Base-by-base conservation (phyloP, 345 rosid genomes). In the Dovyalis caffra region DNA sequence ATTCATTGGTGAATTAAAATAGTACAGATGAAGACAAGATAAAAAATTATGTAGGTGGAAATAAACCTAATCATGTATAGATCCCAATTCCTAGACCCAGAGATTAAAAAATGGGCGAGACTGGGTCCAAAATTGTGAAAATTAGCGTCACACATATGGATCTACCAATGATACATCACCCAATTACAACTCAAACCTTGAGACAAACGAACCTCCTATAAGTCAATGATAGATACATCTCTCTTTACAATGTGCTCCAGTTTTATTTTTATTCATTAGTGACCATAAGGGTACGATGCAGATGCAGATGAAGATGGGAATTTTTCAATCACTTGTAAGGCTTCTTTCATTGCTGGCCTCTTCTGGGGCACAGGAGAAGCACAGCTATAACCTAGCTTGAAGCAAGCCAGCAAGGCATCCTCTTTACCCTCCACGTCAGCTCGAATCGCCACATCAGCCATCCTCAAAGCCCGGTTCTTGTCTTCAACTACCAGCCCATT, bases 311-410 rank as follows among this genome's bases (percentile, higher is more conserved):
- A 68, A 26, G 75, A 45, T 8, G 97, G 88, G 57, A 93, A 63
- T 76, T 88, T 93, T 31, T 93, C 99, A 4, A 95, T 85, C 37
- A 89, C 85, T 78, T 91, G 97, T 0, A 90, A 71, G 20, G 80
- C 93, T 72, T 95, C 97, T 84, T 90, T 95, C 86, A 95, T 90
- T 14, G 83, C 15, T 2, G 98, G 99, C 80, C 99, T 95, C 87
- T 85, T 91, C 29, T 91, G 98, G 18, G 98, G 89, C 32, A 88
- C 25, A 6, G 92, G 97, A 31, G 93, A 91, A 29, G 97, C 96
- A 82, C 99, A 95, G 69, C 86, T 87, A 66, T 82, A 84, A 29
- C 96, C 99, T 71, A 90, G 76, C 86, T 86, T 93, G 71, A 93
- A 88, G 78, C 93, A 91, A 0, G 94, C 83, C 89, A 93, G 72